These are phyloP conservation scores for Papiliotrema laurentii DNA, from an alignment of 1,284 basidiomycete genomes.

Conservation along the genomic window DNA sequence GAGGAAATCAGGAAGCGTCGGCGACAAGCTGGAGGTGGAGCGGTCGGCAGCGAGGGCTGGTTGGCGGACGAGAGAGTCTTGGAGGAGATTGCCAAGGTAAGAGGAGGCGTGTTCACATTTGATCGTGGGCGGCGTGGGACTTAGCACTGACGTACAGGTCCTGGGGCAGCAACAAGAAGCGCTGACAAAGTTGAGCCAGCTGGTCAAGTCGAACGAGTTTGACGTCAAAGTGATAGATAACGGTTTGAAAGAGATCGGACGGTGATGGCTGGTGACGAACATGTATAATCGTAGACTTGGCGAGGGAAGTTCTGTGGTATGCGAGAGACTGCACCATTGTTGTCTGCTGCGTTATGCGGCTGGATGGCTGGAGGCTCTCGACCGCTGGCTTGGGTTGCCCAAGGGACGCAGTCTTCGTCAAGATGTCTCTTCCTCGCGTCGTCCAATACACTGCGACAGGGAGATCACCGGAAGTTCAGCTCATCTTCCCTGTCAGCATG, in stretches of 20 bases:
- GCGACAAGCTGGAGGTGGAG: constrained; percentile 24
- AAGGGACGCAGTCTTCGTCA: too few species aligned
- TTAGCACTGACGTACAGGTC: constrained; percentile 52
- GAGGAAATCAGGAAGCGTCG: constrained; percentile 59
- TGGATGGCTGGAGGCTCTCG: too few species aligned
- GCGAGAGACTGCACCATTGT: too few species aligned
- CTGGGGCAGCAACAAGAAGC: constrained; percentile 74
- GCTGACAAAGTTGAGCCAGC: constrained; percentile 69
- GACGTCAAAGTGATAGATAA: constrained; percentile 63
- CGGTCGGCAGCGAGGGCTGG: constrained; percentile 59
- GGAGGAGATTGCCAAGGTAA: constrained; percentile 67
- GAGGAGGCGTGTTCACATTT: constrained; percentile 14
- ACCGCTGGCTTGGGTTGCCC: too few species aligned
- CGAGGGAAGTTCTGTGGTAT: too few species aligned
- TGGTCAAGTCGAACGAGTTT: constrained; percentile 62
- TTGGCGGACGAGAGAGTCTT: constrained; percentile 77
- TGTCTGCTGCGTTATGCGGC: too few species aligned
- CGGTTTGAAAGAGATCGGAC: constrained; percentile 16
- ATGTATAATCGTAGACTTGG: too few species aligned
- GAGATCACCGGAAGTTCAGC: too few species aligned
- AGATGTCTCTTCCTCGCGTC: too few species aligned
- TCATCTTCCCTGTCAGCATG: too few species aligned
- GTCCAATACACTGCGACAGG: too few species aligned
- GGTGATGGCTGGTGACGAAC: neutral
- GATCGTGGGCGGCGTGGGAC: neutral